Evolutionary conservation across 148 eudicot species (phyloP).

Genomic region (Chenopodium formosanum): DNA sequence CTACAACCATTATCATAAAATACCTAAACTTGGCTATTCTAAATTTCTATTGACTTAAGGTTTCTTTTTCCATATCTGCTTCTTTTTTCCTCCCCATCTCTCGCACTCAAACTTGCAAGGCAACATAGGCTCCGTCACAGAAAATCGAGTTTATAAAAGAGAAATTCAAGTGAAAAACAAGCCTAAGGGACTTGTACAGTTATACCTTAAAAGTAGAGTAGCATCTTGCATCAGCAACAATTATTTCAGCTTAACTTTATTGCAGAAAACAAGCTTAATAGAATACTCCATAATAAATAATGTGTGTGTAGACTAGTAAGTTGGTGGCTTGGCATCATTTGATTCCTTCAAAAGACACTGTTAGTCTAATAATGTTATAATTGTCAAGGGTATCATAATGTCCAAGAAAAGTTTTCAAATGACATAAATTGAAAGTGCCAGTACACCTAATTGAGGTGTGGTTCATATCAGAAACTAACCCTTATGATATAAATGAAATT

Average conservation of each 20-base stretch:
- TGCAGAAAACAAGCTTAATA: not conserved
- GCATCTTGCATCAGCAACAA: not conserved
- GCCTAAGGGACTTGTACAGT: not conserved
- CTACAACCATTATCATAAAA: not conserved
- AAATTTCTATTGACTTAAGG: not conserved
- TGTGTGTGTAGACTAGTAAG: not conserved
- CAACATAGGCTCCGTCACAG: too few relatives aligned
- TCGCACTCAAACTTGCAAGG: not conserved
- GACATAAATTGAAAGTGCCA: conserved; percentile 6
- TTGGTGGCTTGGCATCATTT: not conserved
- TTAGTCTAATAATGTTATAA: not conserved
- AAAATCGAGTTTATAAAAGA: not conserved
- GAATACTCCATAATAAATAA: not conserved
- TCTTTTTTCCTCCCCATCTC: not conserved
- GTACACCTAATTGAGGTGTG: conserved; percentile 6
- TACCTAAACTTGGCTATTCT: not conserved
- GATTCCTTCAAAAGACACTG: not conserved
- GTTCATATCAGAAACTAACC: not conserved
- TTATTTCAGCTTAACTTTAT: conserved; percentile 7
- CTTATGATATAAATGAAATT: not conserved
- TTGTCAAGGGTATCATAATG: conserved; percentile 8
- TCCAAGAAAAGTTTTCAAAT: not conserved
- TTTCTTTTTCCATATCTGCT: not conserved
- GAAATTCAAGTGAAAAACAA: not conserved
- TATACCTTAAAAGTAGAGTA: not conserved